Evolutionary conservation across 768 basidiomycete species (phyloP).

Genomic region (Hericium alpestre): DNA sequence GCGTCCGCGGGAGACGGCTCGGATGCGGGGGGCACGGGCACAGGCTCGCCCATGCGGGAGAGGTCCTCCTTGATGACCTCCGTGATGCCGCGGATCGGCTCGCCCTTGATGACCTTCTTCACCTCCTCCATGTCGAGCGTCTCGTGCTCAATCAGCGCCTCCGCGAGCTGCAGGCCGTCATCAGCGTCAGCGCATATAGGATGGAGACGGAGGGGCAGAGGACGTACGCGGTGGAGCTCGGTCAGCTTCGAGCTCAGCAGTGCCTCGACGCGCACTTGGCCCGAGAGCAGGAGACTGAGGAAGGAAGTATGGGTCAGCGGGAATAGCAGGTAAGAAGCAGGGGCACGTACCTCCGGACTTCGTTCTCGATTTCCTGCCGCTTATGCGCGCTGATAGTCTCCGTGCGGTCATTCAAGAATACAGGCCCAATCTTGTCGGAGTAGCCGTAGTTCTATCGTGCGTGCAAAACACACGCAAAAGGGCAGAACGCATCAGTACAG

Average conservation of each 20-base stretch:
- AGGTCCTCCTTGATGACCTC: slow-evolving; percentile 56
- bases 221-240: slow-evolving; percentile 64
- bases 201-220: not conserved
- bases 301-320: not conserved
- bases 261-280: slow-evolving; percentile 53
- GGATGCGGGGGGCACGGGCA: not conserved
- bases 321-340: not conserved
- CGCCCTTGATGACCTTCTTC: slow-evolving; percentile 71
- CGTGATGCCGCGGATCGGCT: slow-evolving; percentile 60
- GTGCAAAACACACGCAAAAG: not conserved
- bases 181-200: not conserved
- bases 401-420: slow-evolving; percentile 67
- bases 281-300: slow-evolving; percentile 31
- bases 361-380: slow-evolving; percentile 78
- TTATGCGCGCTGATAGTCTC: slow-evolving; percentile 63
- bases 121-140: slow-evolving; percentile 85
- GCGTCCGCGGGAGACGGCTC: too few species aligned
- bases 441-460: slow-evolving; percentile 59
- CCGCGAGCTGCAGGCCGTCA: slow-evolving; percentile 52
- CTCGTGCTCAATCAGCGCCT: slow-evolving; percentile 90
- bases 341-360: slow-evolving; percentile 63
- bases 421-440: slow-evolving; percentile 70
- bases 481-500: too few species aligned
- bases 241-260: slow-evolving; percentile 58
- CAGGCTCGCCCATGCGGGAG: slow-evolving; percentile 3